Percentiles rank a stretch among this genome's conserved stretches.
Conservation (phyloP, 208 protist species). For the Crithidia sp. region DNA sequence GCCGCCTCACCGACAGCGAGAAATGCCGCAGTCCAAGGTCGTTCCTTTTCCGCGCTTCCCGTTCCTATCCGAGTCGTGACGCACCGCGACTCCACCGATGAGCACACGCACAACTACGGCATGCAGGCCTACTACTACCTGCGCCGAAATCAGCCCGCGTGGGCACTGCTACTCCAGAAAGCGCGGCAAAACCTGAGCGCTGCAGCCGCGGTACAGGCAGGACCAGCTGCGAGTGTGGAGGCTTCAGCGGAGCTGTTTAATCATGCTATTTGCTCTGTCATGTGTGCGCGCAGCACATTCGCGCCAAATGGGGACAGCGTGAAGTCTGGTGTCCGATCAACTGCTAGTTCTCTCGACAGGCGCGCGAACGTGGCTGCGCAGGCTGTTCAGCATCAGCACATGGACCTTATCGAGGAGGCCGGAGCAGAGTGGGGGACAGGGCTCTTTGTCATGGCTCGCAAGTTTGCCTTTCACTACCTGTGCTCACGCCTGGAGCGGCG, state of each 20-base stretch:
- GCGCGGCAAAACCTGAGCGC: conserved; percentile 4
- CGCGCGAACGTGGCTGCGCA: background rate
- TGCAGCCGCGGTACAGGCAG: background rate
- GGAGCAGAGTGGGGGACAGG: conserved; percentile 12
- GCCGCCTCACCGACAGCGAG: background rate
- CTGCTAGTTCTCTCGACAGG: background rate
- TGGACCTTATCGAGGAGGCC: conserved; percentile 15
- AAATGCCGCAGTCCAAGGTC: background rate
- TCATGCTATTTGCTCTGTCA: conserved; percentile 7
- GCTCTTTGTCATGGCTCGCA: conserved; percentile 29
- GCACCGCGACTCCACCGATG: conserved; percentile 5
- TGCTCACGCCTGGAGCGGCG: background rate
- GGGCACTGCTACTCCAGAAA: conserved; percentile 27
- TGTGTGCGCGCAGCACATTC: background rate
- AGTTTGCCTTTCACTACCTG: conserved; percentile 27
- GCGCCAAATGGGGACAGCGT: background rate
- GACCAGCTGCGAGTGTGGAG: background rate
- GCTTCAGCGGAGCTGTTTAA: conserved; percentile 2
- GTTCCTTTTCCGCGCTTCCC: background rate
- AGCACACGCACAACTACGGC: conserved; percentile 13
- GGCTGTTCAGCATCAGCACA: conserved; percentile 4
- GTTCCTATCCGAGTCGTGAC: background rate
- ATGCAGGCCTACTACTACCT: conserved; percentile 41
- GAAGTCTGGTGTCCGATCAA: background rate
- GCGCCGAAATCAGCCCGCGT: conserved; percentile 27